Evolutionary conservation across 306 rosid species (phyloP).

Genomic region (Trifolium pratense): DNA sequence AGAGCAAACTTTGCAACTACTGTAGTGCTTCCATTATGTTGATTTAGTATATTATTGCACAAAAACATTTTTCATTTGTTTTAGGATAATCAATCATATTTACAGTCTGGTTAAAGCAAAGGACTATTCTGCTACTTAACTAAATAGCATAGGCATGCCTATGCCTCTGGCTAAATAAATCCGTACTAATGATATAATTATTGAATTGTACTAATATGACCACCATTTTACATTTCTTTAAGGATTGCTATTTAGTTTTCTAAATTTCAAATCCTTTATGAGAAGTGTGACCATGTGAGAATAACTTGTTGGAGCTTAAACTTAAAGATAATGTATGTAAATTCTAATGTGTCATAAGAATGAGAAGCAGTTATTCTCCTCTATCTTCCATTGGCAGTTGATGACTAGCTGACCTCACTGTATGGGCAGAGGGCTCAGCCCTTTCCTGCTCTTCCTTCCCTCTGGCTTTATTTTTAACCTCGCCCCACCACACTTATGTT

Average conservation of each 20-base stretch:
- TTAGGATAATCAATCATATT: slow-evolving; percentile 27
- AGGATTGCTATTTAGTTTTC: slow-evolving; percentile 5
- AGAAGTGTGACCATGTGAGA: not conserved
- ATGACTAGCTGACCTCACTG: not conserved
- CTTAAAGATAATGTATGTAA: not conserved
- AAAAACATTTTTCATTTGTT: slow-evolving; percentile 5
- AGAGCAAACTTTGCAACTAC: slow-evolving; percentile 29
- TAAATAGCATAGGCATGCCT: slow-evolving; percentile 13
- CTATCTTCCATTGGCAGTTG: not conserved
- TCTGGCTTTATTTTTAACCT: not conserved
- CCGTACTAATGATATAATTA: not conserved
- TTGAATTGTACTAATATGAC: not conserved
- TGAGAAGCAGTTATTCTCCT: not conserved
- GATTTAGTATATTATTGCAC: slow-evolving; percentile 31
- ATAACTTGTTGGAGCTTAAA: not conserved
- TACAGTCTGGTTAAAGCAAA: slow-evolving; percentile 4
- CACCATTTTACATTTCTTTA: not conserved
- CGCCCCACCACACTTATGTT: not conserved
- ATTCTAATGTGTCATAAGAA: not conserved
- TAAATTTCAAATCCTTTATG: not conserved
- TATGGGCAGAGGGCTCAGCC: slow-evolving; percentile 2
- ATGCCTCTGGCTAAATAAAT: slow-evolving; percentile 10
- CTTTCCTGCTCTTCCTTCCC: not conserved
- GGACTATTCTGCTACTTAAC: slow-evolving; percentile 8
- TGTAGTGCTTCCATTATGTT: slow-evolving; percentile 27